Base-by-base conservation (phyloP, 2,329 filamentous ascomycete genomes). In the Ophiostoma montium region DNA sequence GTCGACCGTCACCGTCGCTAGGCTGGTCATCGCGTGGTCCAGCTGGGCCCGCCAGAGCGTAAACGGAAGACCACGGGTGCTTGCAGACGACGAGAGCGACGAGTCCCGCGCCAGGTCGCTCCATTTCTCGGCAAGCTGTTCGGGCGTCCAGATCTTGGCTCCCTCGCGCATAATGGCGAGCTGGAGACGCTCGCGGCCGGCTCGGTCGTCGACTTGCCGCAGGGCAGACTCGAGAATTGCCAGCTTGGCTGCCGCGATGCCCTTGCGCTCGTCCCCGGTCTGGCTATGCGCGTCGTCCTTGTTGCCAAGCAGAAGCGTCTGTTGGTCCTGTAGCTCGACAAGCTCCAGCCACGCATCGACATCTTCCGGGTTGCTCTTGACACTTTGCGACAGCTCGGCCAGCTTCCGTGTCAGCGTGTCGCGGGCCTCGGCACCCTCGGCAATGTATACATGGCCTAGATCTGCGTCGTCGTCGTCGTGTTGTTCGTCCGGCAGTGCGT, bases 151-250 rank as follows among this genome's bases (percentile, higher is more conserved):
- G 2, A 87, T 66, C 52, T 76, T 77, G n/a, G 70, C 63, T 0
- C 85, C 86, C 61, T 94, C 84, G 8, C 74, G 70, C 72, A 95
- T 81, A 50, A 88, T 69, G 4, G 76, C 78, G 10, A 84, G 63
- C 7, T 88, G 62, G 1, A 95, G 69, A 9, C 65, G 66, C 52
- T 84, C 75, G 15, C 75, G 72, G 38, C 73, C 71, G 33, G 66
- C 57, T 1, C 67, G 63, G 1, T 62, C 61, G 3, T 56, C 55
- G 6, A 76, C 69, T 42, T 82, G 75, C 11, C 70, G 66, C 8
- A 95, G 62, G 0, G 89, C 89, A 53, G 86, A 80, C 55, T 90
- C 79, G 52, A 89, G 85, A 53, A 94, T 77, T 2, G 82, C 79
- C 2, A 94, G 67, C 55, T 86, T 90, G 49, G 95, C 78, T 54